Conservation (phyloP, 805 yeast species). For the Komagataella kurtzmanii region DNA sequence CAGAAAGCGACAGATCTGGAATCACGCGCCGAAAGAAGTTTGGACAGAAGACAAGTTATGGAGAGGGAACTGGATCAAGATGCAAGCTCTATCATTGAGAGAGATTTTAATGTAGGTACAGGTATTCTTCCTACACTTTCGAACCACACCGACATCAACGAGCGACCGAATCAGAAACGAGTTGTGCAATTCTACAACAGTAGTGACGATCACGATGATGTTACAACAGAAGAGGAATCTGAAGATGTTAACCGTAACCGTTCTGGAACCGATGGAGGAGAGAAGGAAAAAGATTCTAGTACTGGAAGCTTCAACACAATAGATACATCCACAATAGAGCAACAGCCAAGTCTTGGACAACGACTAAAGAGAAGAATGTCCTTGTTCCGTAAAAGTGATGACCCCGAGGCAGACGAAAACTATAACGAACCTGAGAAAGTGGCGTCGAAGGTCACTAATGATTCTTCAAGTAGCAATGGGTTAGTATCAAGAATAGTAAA, state of each 20-base stretch:
- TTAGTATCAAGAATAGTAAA: not conserved
- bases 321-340: not conserved
- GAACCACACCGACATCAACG: not conserved
- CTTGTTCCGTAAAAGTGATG: not conserved
- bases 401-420: not conserved
- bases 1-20: not conserved
- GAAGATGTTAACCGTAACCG: not conserved
- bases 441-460: not conserved
- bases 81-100: not conserved
- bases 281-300: not conserved
- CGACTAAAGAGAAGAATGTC: not conserved
- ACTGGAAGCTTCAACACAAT: not conserved
- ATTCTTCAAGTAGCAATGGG: not conserved
- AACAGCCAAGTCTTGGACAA: not conserved
- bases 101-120: not conserved
- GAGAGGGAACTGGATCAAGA: not conserved
- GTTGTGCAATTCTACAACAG: not conserved
- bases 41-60: not conserved
- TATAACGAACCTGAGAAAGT: not conserved
- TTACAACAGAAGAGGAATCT: not conserved
- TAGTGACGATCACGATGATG: not conserved
- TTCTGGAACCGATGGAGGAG: not conserved
- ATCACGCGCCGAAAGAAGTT: not conserved
- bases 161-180: not conserved
- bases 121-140: not conserved